Conservation (phyloP, 176 grass and related monocot species). For the Tillandsia leiboldiana region DNA sequence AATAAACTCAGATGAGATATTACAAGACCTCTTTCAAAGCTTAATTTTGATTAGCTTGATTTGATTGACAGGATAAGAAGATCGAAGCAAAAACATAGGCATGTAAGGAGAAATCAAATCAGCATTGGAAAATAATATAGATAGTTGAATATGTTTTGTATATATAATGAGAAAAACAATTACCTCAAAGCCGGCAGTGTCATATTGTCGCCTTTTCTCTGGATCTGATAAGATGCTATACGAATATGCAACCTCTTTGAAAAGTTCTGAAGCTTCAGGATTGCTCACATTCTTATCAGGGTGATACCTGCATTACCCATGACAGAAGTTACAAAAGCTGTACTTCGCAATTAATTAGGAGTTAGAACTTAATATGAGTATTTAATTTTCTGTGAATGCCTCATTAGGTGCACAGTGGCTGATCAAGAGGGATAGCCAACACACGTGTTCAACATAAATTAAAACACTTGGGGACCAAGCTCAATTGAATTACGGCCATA, state of each 20-base stretch:
- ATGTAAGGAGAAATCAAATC: background rate
- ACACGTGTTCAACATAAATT: background rate
- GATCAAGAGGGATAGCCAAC: background rate
- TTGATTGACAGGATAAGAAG: no score
- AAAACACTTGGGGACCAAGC: no score
- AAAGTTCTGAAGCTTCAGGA: slow-evolving; percentile 93
- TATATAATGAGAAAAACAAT: slow-evolving; percentile 9
- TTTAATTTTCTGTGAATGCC: background rate
- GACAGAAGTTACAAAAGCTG: slow-evolving; percentile 16
- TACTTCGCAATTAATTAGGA: background rate
- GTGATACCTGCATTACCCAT: slow-evolving; percentile 57
- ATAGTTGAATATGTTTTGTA: background rate
- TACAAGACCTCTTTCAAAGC: no score
- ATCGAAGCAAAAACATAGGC: background rate
- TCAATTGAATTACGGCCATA: no score
- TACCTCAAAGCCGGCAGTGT: slow-evolving; percentile 97
- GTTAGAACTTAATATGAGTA: background rate
- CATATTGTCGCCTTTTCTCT: slow-evolving; percentile 95
- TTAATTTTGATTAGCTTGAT: no score
- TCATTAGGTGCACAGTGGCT: background rate
- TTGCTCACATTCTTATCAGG: slow-evolving; percentile 95
- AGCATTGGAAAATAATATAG: background rate
- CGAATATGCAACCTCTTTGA: slow-evolving; percentile 99
- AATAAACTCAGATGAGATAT: no score
- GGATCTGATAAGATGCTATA: slow-evolving; percentile 97